Conservation (phyloP, 768 basidiomycete species). For the Hemileccinum impolitum region DNA sequence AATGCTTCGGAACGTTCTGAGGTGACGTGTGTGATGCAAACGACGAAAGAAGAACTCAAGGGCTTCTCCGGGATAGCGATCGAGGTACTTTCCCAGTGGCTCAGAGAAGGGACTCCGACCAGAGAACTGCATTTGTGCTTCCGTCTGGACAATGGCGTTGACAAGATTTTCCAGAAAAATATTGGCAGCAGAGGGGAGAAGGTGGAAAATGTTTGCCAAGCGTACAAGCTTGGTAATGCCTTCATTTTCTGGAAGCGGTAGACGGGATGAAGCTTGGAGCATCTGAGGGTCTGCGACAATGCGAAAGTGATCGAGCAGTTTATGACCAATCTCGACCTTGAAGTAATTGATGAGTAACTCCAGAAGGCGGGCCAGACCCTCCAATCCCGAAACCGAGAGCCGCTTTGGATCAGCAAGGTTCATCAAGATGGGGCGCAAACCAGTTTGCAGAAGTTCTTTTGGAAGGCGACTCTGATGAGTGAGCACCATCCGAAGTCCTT, state of each 20-base stretch:
- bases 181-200: constrained; percentile 89
- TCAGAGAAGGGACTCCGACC: constrained; percentile 89
- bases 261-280: constrained; percentile 72
- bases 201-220: constrained; percentile 96
- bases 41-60: constrained; percentile 81
- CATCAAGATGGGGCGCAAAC: constrained; percentile 94
- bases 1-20: constrained; percentile 82
- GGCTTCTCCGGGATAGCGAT: constrained; percentile 85
- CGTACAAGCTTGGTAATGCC: constrained; percentile 90
- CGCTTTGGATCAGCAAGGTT: constrained; percentile 96
- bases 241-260: constrained; percentile 83
- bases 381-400: constrained; percentile 85
- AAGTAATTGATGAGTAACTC: constrained; percentile 98
- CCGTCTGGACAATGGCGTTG: constrained; percentile 85
- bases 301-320: constrained; percentile 94
- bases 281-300: constrained; percentile 88
- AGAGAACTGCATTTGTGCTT: constrained; percentile 88
- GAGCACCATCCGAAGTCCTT: constrained; percentile 86
- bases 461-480: constrained; percentile 89
- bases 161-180: constrained; percentile 89
- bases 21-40: constrained; percentile 71
- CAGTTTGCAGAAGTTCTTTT: constrained; percentile 92
- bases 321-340: constrained; percentile 98
- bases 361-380: constrained; percentile 89
- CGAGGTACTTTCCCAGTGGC: constrained; percentile 85